A percentile compares a stretch with the other conserved stretches of the same genome.
Evolutionary conservation across 306 rosid species (phyloP).

Genomic region (Medicago ruthenica): DNA sequence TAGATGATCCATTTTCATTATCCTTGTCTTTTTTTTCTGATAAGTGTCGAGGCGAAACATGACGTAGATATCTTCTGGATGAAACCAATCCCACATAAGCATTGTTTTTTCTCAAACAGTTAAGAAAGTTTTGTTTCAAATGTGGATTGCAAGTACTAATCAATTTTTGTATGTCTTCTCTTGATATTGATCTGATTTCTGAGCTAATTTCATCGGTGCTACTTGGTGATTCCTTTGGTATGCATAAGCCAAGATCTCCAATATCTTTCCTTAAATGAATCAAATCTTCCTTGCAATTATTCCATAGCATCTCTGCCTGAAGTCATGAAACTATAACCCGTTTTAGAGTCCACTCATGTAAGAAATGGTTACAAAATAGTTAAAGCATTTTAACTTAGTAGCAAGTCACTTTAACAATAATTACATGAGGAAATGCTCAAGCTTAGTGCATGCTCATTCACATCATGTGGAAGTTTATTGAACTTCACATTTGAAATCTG

Average conservation of each 20-base stretch:
- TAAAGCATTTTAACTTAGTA: slow-evolving; percentile 19
- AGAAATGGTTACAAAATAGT: slow-evolving; percentile 11
- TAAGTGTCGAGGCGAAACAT: slow-evolving; percentile 40
- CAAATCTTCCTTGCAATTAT: slow-evolving; percentile 68
- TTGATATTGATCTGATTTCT: slow-evolving; percentile 47
- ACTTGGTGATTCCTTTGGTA: slow-evolving; percentile 47
- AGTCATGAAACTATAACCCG: slow-evolving; percentile 47
- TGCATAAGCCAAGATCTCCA: slow-evolving; percentile 53
- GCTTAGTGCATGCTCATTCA: slow-evolving; percentile 3
- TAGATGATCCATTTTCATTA: slow-evolving; percentile 14
- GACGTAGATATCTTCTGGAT: slow-evolving; percentile 67
- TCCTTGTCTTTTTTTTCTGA: slow-evolving; percentile 40
- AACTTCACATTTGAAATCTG: too few species aligned
- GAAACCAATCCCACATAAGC: slow-evolving; percentile 46
- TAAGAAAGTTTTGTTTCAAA: slow-evolving; percentile 61
- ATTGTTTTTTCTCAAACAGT: slow-evolving; percentile 64
- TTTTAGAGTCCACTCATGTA: slow-evolving; percentile 38
- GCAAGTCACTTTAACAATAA: slow-evolving; percentile 12
- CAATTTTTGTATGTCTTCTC: slow-evolving; percentile 52
- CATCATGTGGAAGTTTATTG: slow-evolving; percentile 6
- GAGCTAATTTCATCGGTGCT: slow-evolving; percentile 44
- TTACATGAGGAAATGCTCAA: slow-evolving; percentile 7
- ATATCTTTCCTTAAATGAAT: slow-evolving; percentile 55
- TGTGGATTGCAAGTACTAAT: slow-evolving; percentile 55
- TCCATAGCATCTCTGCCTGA: slow-evolving; percentile 77